Conservation (phyloP, 1,284 basidiomycete species). For the Trametes hirsuta region DNA sequence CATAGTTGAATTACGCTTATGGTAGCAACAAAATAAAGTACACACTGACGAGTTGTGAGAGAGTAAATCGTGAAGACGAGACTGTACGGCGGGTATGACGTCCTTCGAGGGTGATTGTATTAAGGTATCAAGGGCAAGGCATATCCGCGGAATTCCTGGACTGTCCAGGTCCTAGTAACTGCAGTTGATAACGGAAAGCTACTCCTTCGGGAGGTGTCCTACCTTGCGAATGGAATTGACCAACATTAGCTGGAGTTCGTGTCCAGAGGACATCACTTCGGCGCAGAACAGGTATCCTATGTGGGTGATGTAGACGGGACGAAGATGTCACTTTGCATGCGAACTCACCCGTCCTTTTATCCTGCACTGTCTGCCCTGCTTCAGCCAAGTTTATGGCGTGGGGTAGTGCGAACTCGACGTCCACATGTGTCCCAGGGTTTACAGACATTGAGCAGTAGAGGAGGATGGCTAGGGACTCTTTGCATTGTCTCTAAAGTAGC, state of each 20-base stretch:
- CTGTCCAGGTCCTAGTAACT: slow-evolving; percentile 65
- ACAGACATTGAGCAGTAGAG: slow-evolving; percentile 67
- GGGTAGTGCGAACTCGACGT: slow-evolving; percentile 67
- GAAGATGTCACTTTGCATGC: not conserved
- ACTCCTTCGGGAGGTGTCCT: slow-evolving; percentile 6
- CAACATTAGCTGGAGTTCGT: slow-evolving; percentile 79
- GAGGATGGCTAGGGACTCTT: slow-evolving; percentile 63
- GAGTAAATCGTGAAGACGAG: slow-evolving; percentile 63
- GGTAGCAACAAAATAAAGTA: slow-evolving; percentile 17
- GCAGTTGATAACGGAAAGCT: slow-evolving; percentile 6
- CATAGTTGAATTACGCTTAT: slow-evolving; percentile 5
- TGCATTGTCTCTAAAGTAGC: slow-evolving; percentile 53
- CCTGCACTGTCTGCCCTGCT: slow-evolving; percentile 57
- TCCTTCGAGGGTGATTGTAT: slow-evolving; percentile 62
- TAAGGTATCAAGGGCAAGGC: slow-evolving; percentile 72
- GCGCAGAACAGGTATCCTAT: slow-evolving; percentile 76
- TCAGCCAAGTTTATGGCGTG: slow-evolving; percentile 76
- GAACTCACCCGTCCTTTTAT: slow-evolving; percentile 68
- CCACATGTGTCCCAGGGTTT: slow-evolving; percentile 42
- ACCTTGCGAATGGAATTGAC: slow-evolving; percentile 83
- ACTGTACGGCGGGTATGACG: slow-evolving; percentile 71
- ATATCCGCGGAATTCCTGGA: slow-evolving; percentile 53
- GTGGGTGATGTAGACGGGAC: slow-evolving; percentile 2
- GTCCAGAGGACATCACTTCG: slow-evolving; percentile 65
- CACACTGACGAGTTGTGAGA: slow-evolving; percentile 75